A percentile compares a stretch with the other conserved stretches of the same genome.
phyloP scores from a whole-genome alignment of 305 asterid species.

The Coffea humblotiana region DNA sequence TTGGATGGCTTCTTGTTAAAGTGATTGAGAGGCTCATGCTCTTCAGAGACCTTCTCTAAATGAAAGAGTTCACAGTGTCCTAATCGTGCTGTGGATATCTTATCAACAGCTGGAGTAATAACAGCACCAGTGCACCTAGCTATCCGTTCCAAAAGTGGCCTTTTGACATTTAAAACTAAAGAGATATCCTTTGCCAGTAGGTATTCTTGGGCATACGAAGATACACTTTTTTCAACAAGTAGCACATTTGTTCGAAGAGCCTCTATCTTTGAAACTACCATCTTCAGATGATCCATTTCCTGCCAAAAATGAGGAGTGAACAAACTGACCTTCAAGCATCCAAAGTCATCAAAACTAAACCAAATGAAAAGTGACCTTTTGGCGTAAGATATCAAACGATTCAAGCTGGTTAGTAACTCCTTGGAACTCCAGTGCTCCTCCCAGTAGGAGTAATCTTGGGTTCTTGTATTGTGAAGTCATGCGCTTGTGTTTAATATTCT shows the following conservation, averaged over 20 bases:
- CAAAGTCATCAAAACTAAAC: slow-evolving; percentile 11
- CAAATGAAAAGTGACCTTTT: slow-evolving; percentile 55
- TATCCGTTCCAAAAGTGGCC: slow-evolving; percentile 72
- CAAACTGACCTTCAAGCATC: slow-evolving; percentile 17
- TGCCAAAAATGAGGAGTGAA: slow-evolving; percentile 30
- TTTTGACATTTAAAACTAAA: slow-evolving; percentile 80
- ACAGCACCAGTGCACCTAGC: slow-evolving; percentile 92
- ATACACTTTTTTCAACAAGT: slow-evolving; percentile 93
- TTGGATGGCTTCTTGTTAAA: slow-evolving; percentile 70
- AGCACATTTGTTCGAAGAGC: slow-evolving; percentile 88
- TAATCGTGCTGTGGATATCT: slow-evolving; percentile 59
- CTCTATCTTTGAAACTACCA: slow-evolving; percentile 80
- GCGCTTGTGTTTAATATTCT: slow-evolving; percentile 95
- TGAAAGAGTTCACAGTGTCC: slow-evolving; percentile 91
- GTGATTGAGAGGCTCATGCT: slow-evolving; percentile 68
- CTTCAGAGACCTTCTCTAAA: slow-evolving; percentile 74
- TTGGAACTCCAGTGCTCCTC: slow-evolving; percentile 97
- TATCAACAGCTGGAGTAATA: slow-evolving; percentile 80
- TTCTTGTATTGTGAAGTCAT: slow-evolving; percentile 88
- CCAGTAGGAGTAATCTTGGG: slow-evolving; percentile 77
- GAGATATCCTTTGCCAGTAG: slow-evolving; percentile 90
- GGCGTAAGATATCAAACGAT: slow-evolving; percentile 79
- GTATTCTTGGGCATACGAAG: slow-evolving; percentile 87
- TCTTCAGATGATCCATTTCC: slow-evolving; percentile 89
- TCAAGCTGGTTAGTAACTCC: slow-evolving; percentile 82